Percentiles rank a stretch among this genome's conserved stretches.
phyloP scores from a whole-genome alignment of 164 flowering plant genomes.

The Santalum album region DNA sequence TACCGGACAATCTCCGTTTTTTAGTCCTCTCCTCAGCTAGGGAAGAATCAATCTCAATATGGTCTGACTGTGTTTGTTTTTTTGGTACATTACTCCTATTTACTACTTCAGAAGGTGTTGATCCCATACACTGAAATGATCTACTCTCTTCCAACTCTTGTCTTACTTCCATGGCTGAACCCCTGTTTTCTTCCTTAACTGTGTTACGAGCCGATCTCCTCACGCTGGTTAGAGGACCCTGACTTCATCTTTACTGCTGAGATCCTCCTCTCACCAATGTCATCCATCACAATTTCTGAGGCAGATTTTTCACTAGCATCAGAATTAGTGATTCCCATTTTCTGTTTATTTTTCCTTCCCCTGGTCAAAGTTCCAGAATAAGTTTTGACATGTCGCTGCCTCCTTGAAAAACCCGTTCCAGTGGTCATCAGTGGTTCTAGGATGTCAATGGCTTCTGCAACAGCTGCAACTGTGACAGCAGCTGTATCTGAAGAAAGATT shows the following conservation, averaged over 20 bases:
- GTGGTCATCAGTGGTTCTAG: not conserved
- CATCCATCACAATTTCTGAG: not conserved
- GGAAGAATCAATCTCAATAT: not conserved
- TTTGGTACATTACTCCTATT: not conserved
- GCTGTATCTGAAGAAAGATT: not conserved
- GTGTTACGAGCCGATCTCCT: conserved; percentile 12
- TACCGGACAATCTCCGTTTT: not conserved
- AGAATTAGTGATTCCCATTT: not conserved
- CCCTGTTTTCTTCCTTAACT: conserved; percentile 2
- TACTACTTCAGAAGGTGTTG: not conserved
- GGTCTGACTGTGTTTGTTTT: no score
- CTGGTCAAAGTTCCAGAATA: conserved; percentile 5
- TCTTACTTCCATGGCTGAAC: not conserved
- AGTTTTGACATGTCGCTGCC: conserved; percentile 2
- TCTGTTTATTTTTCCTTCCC: conserved; percentile 6
- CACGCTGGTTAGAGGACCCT: not conserved
- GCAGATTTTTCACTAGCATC: not conserved
- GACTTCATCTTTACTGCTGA: conserved; percentile 5
- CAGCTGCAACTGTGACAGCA: not conserved
- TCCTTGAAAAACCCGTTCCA: not conserved
- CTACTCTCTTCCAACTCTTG: conserved; percentile 5
- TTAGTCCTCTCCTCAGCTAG: not conserved
- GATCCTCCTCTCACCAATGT: conserved; percentile 1
- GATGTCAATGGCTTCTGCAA: not conserved
- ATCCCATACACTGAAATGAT: no score